These are phyloP conservation scores for Podila epigama DNA, from an alignment of 192 early-diverging fungal genomes.

Conservation along the genomic window DNA sequence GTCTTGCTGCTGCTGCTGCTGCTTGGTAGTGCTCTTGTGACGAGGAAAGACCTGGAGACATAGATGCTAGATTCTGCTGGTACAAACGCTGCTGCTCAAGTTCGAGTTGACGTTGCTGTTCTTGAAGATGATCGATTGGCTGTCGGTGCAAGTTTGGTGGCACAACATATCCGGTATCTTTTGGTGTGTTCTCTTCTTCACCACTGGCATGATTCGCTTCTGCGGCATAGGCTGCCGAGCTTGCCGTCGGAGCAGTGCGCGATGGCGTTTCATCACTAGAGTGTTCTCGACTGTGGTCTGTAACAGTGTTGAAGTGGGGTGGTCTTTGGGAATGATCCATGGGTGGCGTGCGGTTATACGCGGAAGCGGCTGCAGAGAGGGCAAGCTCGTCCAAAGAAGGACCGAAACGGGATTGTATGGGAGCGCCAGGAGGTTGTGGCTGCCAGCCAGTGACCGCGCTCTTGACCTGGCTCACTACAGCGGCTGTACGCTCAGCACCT, in stretches of 20 bases:
- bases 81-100: conserved; percentile 40
- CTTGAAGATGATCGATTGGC: conserved; percentile 23
- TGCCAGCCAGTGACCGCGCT: conserved; percentile 25
- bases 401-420: conserved; percentile 4
- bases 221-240: not conserved
- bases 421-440: conserved; percentile 15
- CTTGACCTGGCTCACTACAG: conserved; percentile 25
- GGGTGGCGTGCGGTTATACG: conserved; percentile 33
- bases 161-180: not conserved
- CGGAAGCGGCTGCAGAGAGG: conserved; percentile 28
- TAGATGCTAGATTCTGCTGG: conserved; percentile 36
- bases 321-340: not conserved
- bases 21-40: conserved; percentile 19
- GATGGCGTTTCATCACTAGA: not conserved
- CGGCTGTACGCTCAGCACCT: conserved; percentile 29
- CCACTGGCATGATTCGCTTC: not conserved
- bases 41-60: conserved; percentile 16
- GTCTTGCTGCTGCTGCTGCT: conserved; percentile 1
- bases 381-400: conserved; percentile 28
- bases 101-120: conserved; percentile 36
- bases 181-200: not conserved
- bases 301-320: not conserved
- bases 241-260: not conserved
- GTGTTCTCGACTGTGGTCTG: not conserved
- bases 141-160: conserved; percentile 2